Evolutionary conservation across 2,329 filamentous ascomycete genomes (phyloP).

Genomic region (Madurella fahalii): DNA sequence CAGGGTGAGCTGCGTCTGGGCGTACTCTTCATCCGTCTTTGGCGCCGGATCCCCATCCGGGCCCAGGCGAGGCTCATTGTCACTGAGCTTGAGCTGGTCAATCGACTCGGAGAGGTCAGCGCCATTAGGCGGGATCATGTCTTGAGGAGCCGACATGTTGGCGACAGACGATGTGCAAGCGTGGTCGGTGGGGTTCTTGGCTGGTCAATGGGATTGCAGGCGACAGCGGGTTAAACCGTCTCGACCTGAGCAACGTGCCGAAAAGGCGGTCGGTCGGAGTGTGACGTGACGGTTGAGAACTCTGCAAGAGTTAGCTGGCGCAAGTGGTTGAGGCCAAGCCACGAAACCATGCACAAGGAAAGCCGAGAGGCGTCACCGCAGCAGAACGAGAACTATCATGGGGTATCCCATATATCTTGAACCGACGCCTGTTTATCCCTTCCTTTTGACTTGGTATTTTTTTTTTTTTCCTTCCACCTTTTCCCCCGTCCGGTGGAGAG

Average conservation of each 20-base stretch:
- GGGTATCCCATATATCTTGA: not conserved
- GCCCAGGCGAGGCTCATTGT: slow-evolving; percentile 56
- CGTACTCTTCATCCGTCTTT: slow-evolving; percentile 96
- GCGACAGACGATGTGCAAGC: slow-evolving; percentile 14
- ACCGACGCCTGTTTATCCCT: not conserved
- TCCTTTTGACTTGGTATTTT: slow-evolving; percentile 2
- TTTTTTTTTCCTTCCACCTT: not conserved
- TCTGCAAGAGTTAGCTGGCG: not conserved
- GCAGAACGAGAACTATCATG: slow-evolving; percentile 1
- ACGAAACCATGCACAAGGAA: not conserved
- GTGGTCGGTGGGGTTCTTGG: slow-evolving; percentile 6
- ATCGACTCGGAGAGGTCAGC: slow-evolving; percentile 58
- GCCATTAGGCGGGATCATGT: slow-evolving; percentile 53
- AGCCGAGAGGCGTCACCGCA: slow-evolving; percentile 1
- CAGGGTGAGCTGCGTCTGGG: slow-evolving; percentile 84
- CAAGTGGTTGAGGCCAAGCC: not conserved
- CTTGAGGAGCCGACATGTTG: slow-evolving; percentile 61
- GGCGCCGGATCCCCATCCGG: slow-evolving; percentile 74
- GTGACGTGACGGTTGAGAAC: not conserved
- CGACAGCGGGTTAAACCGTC: not conserved
- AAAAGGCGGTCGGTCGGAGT: not conserved
- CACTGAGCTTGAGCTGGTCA: slow-evolving; percentile 63
- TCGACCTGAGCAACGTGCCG: not conserved
- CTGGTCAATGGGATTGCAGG: slow-evolving; percentile 1
- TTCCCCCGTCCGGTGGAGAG: slow-evolving; percentile 2